Evolutionary conservation across 345 rosid genomes (phyloP), one percentile per base, ranked within the genome.

Genomic region (Anastatica hierochuntica): DNA sequence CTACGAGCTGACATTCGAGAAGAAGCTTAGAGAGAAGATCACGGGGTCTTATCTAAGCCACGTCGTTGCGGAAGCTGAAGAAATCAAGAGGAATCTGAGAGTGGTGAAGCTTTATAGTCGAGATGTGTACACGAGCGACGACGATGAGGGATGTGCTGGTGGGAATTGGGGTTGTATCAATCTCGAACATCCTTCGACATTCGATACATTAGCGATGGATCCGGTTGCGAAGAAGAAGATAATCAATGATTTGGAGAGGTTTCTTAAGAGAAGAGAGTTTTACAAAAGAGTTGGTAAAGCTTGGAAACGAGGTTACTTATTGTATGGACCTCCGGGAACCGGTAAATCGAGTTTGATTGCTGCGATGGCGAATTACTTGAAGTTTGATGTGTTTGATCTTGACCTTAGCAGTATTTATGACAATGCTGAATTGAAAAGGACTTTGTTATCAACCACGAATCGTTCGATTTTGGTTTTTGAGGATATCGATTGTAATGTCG

Each of bases 331-430:
- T 11, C 84, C 88, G 0, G 82, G 88, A 3, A 81, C 84, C 1
- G 84, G 84, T 5, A 78, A 78, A 62, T 81, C 84, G 0, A 81
- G 80, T 5, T 66, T 79, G 73, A 58, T 76, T 58, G 84, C 88
- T 0, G 88, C 82, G 1, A 77, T 77, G 71, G 88, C 84, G 14
- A 76, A 82, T 60, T 71, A 79, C n/a, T 17, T 79, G 0, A 76
- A 69, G 53, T 81, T 81, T 10, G 80, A 81, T 60, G 65, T 78
- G 9, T 81, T 72, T 61, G 88, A 78, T 58, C 62, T 81, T 61
- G 74, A 76, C 43, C 77, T 79, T 27, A 58, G 67, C 1, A 68
- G 63, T 43, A 26, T 81, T 7, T 48, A 53, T 48, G 14, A 39
- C 5, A 70, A 81, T 52, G 71, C 76, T 17, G 75, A 69, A 0